Conservation (phyloP, 495 filamentous ascomycete species). For the Penicillium herquei region DNA sequence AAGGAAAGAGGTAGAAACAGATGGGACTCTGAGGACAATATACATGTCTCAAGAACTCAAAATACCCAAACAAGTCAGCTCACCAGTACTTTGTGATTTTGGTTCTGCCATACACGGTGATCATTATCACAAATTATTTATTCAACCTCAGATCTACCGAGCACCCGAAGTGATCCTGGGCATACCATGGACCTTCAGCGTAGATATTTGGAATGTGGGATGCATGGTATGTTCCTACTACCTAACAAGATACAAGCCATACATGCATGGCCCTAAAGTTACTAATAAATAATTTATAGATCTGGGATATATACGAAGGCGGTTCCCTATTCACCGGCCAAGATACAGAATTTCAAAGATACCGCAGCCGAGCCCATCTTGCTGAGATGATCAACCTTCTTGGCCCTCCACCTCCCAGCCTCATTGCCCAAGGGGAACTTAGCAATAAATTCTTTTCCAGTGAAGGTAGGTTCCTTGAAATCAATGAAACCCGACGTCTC, state of each 20-base stretch:
- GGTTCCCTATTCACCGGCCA: slow-evolving; percentile 26
- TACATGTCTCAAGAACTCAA: slow-evolving; percentile 25
- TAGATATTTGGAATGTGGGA: slow-evolving; percentile 47
- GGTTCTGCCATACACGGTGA: slow-evolving; percentile 18
- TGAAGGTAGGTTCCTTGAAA: slow-evolving; percentile 24
- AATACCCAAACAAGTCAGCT: slow-evolving; percentile 15
- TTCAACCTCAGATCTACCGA: slow-evolving; percentile 41
- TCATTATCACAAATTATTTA: slow-evolving; percentile 18
- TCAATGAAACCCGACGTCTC: not conserved
- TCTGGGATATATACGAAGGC: slow-evolving; percentile 31
- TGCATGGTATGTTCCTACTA: slow-evolving; percentile 34
- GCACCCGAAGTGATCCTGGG: slow-evolving; percentile 43
- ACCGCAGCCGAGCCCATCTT: slow-evolving; percentile 41
- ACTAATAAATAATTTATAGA: slow-evolving; percentile 14
- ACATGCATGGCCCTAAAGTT: too few species aligned
- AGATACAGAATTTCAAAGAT: slow-evolving; percentile 23
- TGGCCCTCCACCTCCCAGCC: slow-evolving; percentile 36
- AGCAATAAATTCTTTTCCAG: slow-evolving; percentile 18
- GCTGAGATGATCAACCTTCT: slow-evolving; percentile 43
- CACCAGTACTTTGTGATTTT: slow-evolving; percentile 30
- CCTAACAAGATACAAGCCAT: not conserved
- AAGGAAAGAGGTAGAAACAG: slow-evolving; percentile 30
- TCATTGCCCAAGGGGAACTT: slow-evolving; percentile 27
- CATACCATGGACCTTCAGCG: slow-evolving; percentile 35
- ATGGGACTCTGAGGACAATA: slow-evolving; percentile 26